Percentiles rank a stretch among this genome's conserved stretches.
Conservation (phyloP, 495 filamentous ascomycete genomes). For the Talaromyces trachyspermus region DNA sequence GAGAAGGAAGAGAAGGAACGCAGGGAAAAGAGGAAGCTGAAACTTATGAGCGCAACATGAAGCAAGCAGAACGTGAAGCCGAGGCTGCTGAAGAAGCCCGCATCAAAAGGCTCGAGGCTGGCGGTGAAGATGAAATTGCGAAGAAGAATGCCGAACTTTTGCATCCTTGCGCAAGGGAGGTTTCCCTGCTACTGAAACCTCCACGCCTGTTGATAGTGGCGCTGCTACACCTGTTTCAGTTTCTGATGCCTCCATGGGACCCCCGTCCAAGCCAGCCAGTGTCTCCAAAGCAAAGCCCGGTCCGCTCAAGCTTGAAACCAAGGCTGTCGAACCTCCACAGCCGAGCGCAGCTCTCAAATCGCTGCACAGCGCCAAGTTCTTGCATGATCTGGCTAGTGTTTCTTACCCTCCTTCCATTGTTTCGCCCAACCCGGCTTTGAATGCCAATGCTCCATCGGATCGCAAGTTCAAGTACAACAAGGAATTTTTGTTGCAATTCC, state of each 20-base stretch:
- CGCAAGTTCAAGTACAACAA: conserved; percentile 92
- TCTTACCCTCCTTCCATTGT: conserved; percentile 71
- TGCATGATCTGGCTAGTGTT: conserved; percentile 59
- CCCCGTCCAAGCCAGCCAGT: conserved; percentile 45
- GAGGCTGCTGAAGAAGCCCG: conserved; percentile 49
- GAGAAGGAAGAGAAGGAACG: conserved; percentile 56
- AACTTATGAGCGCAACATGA: conserved; percentile 47
- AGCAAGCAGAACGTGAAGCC: conserved; percentile 49
- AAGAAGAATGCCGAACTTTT: conserved; percentile 43
- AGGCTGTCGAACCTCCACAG: conserved; percentile 77
- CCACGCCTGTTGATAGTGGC: conserved; percentile 48
- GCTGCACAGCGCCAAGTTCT: conserved; percentile 76
- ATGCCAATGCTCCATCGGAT: conserved; percentile 61
- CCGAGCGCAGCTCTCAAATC: conserved; percentile 89
- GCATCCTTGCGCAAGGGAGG: conserved; percentile 50
- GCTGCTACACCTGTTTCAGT: conserved; percentile 44
- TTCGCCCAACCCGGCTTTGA: conserved; percentile 87
- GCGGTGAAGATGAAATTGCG: conserved; percentile 26
- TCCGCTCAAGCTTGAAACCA: conserved; percentile 77
- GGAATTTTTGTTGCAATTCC: conserved; percentile 95
- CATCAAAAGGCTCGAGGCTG: conserved; percentile 36
- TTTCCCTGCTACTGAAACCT: conserved; percentile 36
- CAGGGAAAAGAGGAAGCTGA: conserved; percentile 48
- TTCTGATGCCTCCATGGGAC: conserved; percentile 47
- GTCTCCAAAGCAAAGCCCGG: conserved; percentile 63